Conservation (phyloP, 495 filamentous ascomycete genomes). For the Xylaria sp. region DNA sequence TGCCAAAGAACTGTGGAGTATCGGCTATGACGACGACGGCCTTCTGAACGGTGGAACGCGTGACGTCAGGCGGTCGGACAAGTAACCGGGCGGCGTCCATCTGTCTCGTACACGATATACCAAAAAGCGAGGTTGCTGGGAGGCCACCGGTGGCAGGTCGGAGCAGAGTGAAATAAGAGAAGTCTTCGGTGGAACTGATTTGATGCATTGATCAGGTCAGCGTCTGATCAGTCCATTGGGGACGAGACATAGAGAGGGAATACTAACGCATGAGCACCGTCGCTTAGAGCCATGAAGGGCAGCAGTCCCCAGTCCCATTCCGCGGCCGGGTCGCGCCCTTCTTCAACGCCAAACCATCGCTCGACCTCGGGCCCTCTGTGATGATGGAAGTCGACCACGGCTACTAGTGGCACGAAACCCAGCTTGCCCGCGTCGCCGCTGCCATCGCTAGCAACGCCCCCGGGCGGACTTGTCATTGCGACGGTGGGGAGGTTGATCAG, state of each 20-base stretch:
- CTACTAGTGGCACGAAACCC: constrained; percentile 70
- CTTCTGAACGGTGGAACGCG: constrained; percentile 95
- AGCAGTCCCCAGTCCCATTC: constrained; percentile 93
- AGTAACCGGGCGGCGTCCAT: constrained; percentile 80
- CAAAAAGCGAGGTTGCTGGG: constrained; percentile 87
- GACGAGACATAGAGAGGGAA: not conserved
- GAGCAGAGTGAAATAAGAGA: constrained; percentile 96
- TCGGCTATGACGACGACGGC: constrained; percentile 97
- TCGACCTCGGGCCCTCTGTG: constrained; percentile 95
- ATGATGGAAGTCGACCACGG: constrained; percentile 97
- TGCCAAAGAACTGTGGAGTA: constrained; percentile 79
- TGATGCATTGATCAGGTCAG: constrained; percentile 23
- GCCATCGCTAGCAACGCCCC: constrained; percentile 13
- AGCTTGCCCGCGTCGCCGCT: constrained; percentile 3
- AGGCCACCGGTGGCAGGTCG: constrained; percentile 63
- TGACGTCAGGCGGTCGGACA: constrained; percentile 84
- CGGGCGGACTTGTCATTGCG: constrained; percentile 34
- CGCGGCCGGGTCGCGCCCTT: constrained; percentile 77
- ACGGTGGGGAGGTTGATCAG: constrained; percentile 8
- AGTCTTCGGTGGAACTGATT: constrained; percentile 85
- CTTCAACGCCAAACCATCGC: constrained; percentile 81
- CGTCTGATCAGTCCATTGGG: not conserved
- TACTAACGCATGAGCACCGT: constrained; percentile 90
- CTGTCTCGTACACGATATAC: constrained; percentile 94
- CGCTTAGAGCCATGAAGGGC: constrained; percentile 97